These are phyloP conservation scores for Hypoxylon crocopeplum DNA, from an alignment of 495 filamentous ascomycete species.

Conservation along the genomic window DNA sequence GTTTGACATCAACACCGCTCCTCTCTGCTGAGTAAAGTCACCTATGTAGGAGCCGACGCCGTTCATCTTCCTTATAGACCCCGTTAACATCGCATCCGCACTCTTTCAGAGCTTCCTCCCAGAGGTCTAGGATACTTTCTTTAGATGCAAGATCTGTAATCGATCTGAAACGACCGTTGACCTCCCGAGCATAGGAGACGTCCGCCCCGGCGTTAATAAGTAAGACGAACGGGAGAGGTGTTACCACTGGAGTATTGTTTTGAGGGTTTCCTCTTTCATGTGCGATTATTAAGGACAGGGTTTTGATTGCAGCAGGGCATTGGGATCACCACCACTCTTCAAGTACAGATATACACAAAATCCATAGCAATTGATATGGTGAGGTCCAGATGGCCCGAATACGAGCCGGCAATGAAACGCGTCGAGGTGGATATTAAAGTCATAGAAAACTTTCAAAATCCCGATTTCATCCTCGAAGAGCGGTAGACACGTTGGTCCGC, in stretches of 20 bases:
- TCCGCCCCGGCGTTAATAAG: background rate
- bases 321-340: too few relatives aligned
- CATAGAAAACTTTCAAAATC: too few relatives aligned
- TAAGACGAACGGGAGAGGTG: background rate
- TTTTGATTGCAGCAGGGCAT: too few relatives aligned
- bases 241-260: background rate
- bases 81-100: background rate
- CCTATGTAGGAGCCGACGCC: background rate
- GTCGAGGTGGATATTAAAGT: too few relatives aligned
- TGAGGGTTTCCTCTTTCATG: too few relatives aligned
- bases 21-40: background rate
- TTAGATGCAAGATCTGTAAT: background rate
- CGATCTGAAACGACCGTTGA: background rate
- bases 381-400: too few relatives aligned
- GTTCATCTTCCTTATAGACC: background rate
- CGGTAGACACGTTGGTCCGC: too few relatives aligned
- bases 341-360: too few relatives aligned
- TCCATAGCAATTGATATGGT: too few relatives aligned
- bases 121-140: background rate
- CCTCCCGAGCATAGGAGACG: background rate
- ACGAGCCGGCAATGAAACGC: too few relatives aligned
- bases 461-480: too few relatives aligned
- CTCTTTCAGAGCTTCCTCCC: slow-evolving; percentile 1
- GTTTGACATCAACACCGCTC: background rate
- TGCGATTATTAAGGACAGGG: too few relatives aligned